Base-by-base conservation (phyloP, 2,329 filamentous ascomycete species). In the Beauveria caledonica region DNA sequence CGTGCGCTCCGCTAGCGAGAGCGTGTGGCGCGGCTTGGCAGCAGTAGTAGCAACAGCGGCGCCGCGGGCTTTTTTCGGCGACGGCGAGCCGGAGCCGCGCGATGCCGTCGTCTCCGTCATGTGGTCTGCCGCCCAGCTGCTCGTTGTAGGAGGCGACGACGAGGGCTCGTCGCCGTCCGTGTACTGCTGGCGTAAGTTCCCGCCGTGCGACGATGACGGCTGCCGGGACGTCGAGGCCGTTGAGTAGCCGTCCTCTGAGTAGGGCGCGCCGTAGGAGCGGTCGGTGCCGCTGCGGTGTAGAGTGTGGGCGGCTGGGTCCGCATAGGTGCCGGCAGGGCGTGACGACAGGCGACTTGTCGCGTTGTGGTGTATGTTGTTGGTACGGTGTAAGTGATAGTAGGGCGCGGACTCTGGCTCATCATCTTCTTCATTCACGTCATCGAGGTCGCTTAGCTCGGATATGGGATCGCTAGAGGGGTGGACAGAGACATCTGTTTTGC, bases 1-100 rank as follows among this genome's bases (percentile, higher is more conserved):
- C 0, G 92, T 95, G 52, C 92, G 87, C 68, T 95, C 91, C 4
- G 87, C 82, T 0, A 94, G 80, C 0, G 87, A 86, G 9, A 87
- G 73, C 0, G 79, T 80, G 55, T 84, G 83, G 0, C 83, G 77
- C 0, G 76, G 73, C 61, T 76, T 80, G 2, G 65, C 11, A 13
- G 29, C 11, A 13, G 29, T 5, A 36, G 33, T 5, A 13, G 33
- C 11, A 5, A 1, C 5, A 13, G 33, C 33, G 15, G 25, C 8
- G 46, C 19, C 21, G 13, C 13, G 13, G 23, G 68, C 70, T 65
- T 84, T 86, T 48, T 74, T 69, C 0, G 84, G 84, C 0, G 84
- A 86, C 0, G 83, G 83, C 1, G 84, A 85, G 0, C 77, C 75
- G 50, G 53, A 59, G 48, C 27, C 40, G 13, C 56, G 56, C 23